Base-by-base conservation (phyloP, 2,329 filamentous ascomycete species). In the Lachnellula cervina region DNA sequence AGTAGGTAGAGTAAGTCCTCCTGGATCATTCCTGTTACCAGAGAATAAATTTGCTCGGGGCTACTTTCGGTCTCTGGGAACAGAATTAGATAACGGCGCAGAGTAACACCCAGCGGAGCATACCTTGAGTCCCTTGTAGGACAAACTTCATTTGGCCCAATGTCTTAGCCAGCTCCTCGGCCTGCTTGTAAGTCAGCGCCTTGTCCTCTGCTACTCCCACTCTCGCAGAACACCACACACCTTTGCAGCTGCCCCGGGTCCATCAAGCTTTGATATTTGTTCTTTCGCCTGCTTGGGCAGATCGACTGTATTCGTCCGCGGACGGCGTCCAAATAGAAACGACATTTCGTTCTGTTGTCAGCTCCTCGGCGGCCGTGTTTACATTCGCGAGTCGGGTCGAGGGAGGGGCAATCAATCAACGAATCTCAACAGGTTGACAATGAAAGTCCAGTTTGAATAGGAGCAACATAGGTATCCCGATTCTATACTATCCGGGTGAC, bases 61-160 rank as follows among this genome's bases (percentile, higher is more conserved):
- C 84, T 89, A 65, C 87, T 86, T 72, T 97, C 92, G 66, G 84
- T 80, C 72, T 99, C 94, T 95, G 70, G 25, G n/a, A 48, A 53
- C 19, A 45, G 23, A 5, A 48, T 63, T 48, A 62, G 61, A 21
- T 51, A 38, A 17, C 11, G 17, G 42, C 42, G 42, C 42, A 44
- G 17, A 7, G 17, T 14, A 11, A 42, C 23, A 50, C 3, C 8
- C 16, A 34, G 19, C 17, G 23, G 17, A 23, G 11, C 74, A 57
- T 79, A 95, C 91, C 91, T 73, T 90, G 89, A 58, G 91, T 96
- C 63, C 93, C 94, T 77, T 97, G 93, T 14, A 99, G 83, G 57
- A 94, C 84, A 61, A 91, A 77, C 73, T 97, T 97, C 87, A 97
- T 96, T 72, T 96, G 89, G 51, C 81, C 80, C 61, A 99, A 81